Evolutionary conservation across 306 rosid genomes (phyloP), one percentile per base, ranked within the genome.

Genomic region (Prunus padus): DNA sequence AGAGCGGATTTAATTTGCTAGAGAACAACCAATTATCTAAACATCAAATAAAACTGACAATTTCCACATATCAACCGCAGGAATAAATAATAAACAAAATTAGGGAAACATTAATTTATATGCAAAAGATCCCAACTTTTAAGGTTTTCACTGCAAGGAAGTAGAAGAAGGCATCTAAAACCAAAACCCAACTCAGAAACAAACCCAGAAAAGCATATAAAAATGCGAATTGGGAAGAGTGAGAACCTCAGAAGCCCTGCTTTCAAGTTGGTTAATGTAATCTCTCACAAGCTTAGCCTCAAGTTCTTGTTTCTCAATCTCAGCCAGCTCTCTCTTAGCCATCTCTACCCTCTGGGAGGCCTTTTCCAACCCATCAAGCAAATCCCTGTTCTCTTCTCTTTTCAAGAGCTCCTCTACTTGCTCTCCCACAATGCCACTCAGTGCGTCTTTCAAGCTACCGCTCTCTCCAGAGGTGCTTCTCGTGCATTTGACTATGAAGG

Each of bases 321-420:
- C 78, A 20, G 87, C 96, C 9, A 92, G 89, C 66, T 86, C 88
- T 71, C 72, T 78, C 82, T 74, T 84, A 20, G 96, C 90, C 67
- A 56, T 83, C 78, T 90, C 94, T 49, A 92, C 96, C 73, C 92
- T 88, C 80, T 69, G 80, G 2, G 96, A 83, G 9, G 97, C 97
- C 83, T 82, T 77, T 81, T 88, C 91, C 82, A 92, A 77, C 20
- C 96, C 97, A 77, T 86, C 91, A 49, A 92, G 85, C 84, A 92
- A 81, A 70, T 11, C 76, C 78, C 55, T 86, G 86, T 92, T 92
- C 89, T 88, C 97, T 46, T 90, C 82, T 65, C 51, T 87, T 44
- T 83, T 84, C 80, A 90, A 52, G 18, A 90, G 86, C 79, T 88
- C 92, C 72, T 82, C 82, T 23, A 88, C 91, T 54, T 77, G 90